These are phyloP conservation scores for Hirsutella thompsonii DNA, from an alignment of 2,329 filamentous ascomycete species.

Conservation along the genomic window DNA sequence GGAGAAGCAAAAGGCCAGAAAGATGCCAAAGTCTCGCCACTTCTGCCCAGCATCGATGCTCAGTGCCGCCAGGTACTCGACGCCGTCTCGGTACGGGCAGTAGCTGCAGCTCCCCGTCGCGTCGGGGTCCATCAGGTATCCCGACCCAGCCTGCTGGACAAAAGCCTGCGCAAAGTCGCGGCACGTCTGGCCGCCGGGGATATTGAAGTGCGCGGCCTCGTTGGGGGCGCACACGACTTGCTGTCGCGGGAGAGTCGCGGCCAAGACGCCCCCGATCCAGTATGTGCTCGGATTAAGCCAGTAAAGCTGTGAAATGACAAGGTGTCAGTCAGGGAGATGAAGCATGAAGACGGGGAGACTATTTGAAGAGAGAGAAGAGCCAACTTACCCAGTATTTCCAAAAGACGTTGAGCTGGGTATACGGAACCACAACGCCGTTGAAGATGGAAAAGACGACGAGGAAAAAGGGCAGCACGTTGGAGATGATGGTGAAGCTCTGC, in stretches of 20 bases:
- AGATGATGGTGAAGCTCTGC: constrained; percentile 54
- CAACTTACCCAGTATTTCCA: constrained; percentile 56
- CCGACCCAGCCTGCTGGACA: constrained; percentile 42
- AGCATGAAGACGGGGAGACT: too few species aligned
- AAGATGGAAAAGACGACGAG: constrained; percentile 59
- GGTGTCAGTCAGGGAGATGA: too few species aligned
- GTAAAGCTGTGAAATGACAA: background rate
- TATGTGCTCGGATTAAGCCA: background rate
- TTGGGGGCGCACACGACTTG: constrained; percentile 38
- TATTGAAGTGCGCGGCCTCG: constrained; percentile 47
- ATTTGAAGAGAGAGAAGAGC: too few species aligned
- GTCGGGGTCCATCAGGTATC: constrained; percentile 40
- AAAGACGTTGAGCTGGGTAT: constrained; percentile 42
- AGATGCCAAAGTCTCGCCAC: constrained; percentile 55
- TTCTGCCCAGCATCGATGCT: constrained; percentile 47
- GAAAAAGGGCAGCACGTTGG: constrained; percentile 53
- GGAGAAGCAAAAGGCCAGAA: constrained; percentile 50
- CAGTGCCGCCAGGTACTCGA: constrained; percentile 45
- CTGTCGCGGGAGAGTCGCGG: constrained; percentile 38
- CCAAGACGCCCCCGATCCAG: constrained; percentile 43
- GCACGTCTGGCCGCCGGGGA: constrained; percentile 48
- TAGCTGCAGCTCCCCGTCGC: constrained; percentile 42
- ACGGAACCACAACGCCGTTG: constrained; percentile 58
- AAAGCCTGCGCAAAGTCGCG: constrained; percentile 43
- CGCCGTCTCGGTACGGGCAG: constrained; percentile 49